phyloP scores from a whole-genome alignment of 768 basidiomycete genomes.

The Suillus fuscotomentosus region DNA sequence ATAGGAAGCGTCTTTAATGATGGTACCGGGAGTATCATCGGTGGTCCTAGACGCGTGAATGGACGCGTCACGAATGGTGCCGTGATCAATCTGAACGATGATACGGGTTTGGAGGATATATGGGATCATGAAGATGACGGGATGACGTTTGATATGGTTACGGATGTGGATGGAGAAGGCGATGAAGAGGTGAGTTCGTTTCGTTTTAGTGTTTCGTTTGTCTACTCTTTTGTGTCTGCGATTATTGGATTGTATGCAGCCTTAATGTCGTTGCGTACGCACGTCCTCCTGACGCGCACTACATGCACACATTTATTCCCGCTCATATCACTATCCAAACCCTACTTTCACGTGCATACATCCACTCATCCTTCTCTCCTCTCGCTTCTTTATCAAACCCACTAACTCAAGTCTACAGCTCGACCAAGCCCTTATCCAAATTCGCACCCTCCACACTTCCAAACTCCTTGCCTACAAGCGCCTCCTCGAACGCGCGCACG shows the following conservation, averaged over 20 bases:
- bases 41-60: neutral
- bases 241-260: neutral
- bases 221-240: neutral
- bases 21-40: neutral
- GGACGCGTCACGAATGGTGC: slow-evolving; percentile 16
- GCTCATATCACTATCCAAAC: neutral
- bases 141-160: slow-evolving; percentile 73
- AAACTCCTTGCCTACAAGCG: slow-evolving; percentile 77
- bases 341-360: neutral
- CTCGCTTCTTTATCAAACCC: neutral
- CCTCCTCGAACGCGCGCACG: slow-evolving; percentile 77
- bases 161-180: slow-evolving; percentile 56
- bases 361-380: no score
- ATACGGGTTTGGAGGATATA: slow-evolving; percentile 26
- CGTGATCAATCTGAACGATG: slow-evolving; percentile 18
- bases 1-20: neutral
- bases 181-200: slow-evolving; percentile 62
- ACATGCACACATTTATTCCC: neutral
- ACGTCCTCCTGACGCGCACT: neutral
- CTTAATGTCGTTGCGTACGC: slow-evolving; percentile 5
- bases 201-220: slow-evolving; percentile 3
- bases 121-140: slow-evolving; percentile 50
- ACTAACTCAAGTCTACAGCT: slow-evolving; percentile 32
- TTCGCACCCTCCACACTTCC: slow-evolving; percentile 41
- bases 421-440: slow-evolving; percentile 39